Evolutionary conservation across 2,329 filamentous ascomycete genomes (phyloP), one percentile per base, ranked within the genome.

Genomic region (Emmonsia crescens): DNA sequence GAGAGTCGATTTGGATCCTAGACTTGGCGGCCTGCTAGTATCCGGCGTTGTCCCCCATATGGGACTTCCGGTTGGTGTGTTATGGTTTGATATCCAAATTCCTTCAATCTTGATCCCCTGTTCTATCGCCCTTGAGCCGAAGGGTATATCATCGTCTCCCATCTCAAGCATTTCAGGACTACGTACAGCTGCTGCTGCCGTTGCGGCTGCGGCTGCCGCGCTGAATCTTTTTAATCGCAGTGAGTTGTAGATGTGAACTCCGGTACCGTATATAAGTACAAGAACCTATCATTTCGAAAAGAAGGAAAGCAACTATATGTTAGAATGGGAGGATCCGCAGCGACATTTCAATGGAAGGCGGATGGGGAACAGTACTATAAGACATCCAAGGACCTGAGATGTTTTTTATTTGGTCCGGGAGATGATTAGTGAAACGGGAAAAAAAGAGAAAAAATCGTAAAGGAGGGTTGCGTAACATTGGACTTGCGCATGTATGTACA

Each of bases 71-170:
- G 62, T 60, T 14, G 72, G 74, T 60, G 72, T 74, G 59, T 70
- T 75, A 31, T 79, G 78, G 59, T 78, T 77, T 29, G 85, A 86
- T 57, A 89, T 84, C 86, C 88, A 91, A 58, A 96, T 91, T 3
- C 91, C 92, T 65, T 96, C 89, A 8, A 96, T 84, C 71, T 93
- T 84, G 51, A 95, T 80, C 5, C 91, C 91, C 67, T 84, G 88
- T 72, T 96, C 87, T 55, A 96, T 84, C 6, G 92, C 92, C 67
- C 89, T 85, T 60, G 94, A 84, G 24, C 93, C 92, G 69, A 96
- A 96, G 0, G 91, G 91, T 42, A 95, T 84, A 10, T 89, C 86
- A 58, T 83, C 79, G 65, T 74, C 76, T 79, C 84, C 64, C 78
- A 85, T 72, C 75, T 52, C 42, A 3, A 46, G 31, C 46, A 82